phyloP scores from a whole-genome alignment of 768 basidiomycete genomes.

The Strobilomyces dryophilus region DNA sequence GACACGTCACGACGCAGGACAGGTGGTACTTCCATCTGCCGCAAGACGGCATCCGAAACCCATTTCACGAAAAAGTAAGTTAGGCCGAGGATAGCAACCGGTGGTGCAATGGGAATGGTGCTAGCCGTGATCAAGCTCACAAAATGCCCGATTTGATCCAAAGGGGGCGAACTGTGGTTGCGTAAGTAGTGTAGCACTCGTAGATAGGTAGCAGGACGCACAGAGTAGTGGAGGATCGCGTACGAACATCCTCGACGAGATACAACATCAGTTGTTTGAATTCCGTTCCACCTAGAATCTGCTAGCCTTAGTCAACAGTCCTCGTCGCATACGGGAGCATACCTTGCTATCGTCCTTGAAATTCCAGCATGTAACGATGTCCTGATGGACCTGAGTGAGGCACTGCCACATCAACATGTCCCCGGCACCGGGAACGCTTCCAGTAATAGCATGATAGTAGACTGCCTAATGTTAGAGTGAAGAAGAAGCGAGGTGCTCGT shows the following conservation, averaged over 20 bases:
- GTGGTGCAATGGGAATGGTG: not conserved
- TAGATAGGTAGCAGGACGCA: not conserved
- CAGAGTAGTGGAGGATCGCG: not conserved
- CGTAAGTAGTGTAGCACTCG: not conserved
- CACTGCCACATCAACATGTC: conserved; percentile 1
- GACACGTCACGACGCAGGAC: not conserved
- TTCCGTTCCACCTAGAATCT: conserved; percentile 4
- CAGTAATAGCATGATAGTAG: conserved; percentile 1
- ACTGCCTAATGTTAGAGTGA: not conserved
- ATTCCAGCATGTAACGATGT: conserved; percentile 8
- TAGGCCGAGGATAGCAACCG: conserved; percentile 5
- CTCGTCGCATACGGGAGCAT: not conserved
- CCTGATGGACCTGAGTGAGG: conserved; percentile 3
- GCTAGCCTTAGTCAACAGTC: not conserved
- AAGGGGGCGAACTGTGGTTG: not conserved
- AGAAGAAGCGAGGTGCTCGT: not conserved
- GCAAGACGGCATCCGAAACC: not conserved
- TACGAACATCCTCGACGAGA: conserved; percentile 1
- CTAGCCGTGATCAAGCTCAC: conserved; percentile 1
- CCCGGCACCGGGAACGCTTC: not conserved
- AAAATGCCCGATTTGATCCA: not conserved
- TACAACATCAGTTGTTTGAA: conserved; percentile 3
- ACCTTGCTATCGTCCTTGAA: conserved; percentile 3
- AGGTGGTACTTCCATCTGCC: not conserved
- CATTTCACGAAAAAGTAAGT: conserved; percentile 3